Evolutionary conservation across 495 filamentous ascomycete genomes (phyloP), one percentile per base, ranked within the genome.

Genomic region (Cetradonia linearis): DNA sequence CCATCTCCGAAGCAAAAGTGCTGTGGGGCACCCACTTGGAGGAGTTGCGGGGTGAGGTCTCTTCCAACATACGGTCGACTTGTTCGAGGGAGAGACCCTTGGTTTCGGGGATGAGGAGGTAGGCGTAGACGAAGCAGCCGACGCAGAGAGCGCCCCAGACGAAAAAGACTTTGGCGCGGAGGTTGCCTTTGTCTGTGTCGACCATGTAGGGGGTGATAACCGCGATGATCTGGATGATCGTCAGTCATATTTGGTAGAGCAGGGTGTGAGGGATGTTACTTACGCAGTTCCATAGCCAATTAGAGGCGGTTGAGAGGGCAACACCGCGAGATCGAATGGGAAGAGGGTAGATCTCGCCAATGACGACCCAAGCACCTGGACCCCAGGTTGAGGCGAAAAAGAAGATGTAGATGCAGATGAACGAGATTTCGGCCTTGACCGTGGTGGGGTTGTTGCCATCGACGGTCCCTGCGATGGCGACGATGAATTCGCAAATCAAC

Each of bases 71-170:
- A 66, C 78, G 78, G 73, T 91, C 87, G 63, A 92, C 84, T 70
- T 92, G 87, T 72, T 92, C 88, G 55, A 91, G 83, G n/a, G 86
- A 83, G 20, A 92, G 77, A 58, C 86, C 86, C 78, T 89, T 89
- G 68, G 87, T 89, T 77, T 91, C 87, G 33, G 84, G 83, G 20
- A 91, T 76, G 48, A 89, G 73, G 76, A 86, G 81, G 76, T 82
- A 90, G 55, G 86, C 81, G 76, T 84, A 90, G 66, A 87, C 27
- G 60, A 85, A 75, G 64, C 80, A 83, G 60, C 71, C 56, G 42
- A 78, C 75, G 76, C 86, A 87, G 54, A 86, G 82, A 49, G 75
- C 75, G 49, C 85, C 86, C 86, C 86, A 89, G 65, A 88, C 77
- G 73, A 87, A 89, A 77, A 91, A 91, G 66, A 91, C 83, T 64